Evolutionary conservation across 2,329 filamentous ascomycete species (phyloP).

Genomic region (Botrytis pseudocinerea): DNA sequence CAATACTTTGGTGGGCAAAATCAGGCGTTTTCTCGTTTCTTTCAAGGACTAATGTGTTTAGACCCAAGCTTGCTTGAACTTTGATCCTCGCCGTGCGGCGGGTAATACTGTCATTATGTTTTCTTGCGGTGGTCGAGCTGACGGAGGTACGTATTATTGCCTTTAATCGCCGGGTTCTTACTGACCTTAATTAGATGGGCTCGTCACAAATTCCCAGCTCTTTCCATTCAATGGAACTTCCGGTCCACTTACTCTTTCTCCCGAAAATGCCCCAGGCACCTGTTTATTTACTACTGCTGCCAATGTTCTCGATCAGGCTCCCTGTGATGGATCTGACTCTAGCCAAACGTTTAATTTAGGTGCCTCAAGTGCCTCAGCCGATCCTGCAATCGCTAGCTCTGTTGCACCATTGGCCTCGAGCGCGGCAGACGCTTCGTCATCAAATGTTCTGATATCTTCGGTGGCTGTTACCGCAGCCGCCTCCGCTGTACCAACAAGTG

Average conservation of each 20-base stretch:
- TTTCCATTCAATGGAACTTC: constrained; percentile 23
- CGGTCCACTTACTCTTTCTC: constrained; percentile 47
- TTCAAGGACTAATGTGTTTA: constrained; percentile 24
- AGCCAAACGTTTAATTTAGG: constrained; percentile 46
- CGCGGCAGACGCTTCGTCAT: neutral
- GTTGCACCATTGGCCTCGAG: neutral
- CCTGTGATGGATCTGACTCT: constrained; percentile 44
- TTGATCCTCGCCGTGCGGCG: constrained; percentile 52
- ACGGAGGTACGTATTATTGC: constrained; percentile 14
- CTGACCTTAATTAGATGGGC: constrained; percentile 6
- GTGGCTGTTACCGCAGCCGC: neutral
- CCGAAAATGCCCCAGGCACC: constrained; percentile 46
- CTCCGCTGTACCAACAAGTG: neutral
- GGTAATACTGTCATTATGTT: constrained; percentile 58
- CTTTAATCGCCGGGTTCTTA: neutral
- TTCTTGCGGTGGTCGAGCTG: constrained; percentile 36
- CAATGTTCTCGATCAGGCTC: constrained; percentile 45
- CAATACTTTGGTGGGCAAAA: constrained; percentile 48
- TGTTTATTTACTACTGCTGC: constrained; percentile 47
- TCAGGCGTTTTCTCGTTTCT: neutral
- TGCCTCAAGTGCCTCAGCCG: constrained; percentile 13
- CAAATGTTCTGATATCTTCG: neutral
- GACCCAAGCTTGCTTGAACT: constrained; percentile 60
- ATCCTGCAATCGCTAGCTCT: neutral
- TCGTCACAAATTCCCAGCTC: constrained; percentile 22